A percentile compares a stretch with the other conserved stretches of the same genome.
Evolutionary conservation across 176 grass and related monocot genomes (phyloP).

Genomic region (Lolium multiflorum): DNA sequence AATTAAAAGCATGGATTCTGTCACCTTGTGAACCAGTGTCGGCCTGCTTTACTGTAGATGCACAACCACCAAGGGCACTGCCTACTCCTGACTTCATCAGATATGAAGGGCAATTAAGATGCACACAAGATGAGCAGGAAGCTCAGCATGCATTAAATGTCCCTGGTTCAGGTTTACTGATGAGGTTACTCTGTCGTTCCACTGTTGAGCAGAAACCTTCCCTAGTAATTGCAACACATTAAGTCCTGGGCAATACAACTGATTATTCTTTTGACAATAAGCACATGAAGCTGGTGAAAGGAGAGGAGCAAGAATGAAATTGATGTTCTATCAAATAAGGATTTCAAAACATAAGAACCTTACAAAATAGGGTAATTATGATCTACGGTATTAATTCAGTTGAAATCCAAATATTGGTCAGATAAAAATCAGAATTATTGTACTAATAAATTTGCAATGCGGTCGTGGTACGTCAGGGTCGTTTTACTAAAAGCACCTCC

Average conservation of each 20-base stretch:
- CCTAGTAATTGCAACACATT: slow-evolving; percentile 12
- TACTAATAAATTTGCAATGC: too few species aligned
- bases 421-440: neutral
- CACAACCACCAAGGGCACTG: neutral
- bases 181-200: slow-evolving; percentile 22
- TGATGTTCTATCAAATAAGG: slow-evolving; percentile 13
- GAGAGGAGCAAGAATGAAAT: neutral
- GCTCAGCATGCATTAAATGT: slow-evolving; percentile 41
- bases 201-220: slow-evolving; percentile 9
- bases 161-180: slow-evolving; percentile 30
- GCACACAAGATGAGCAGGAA: slow-evolving; percentile 22
- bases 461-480: too few species aligned
- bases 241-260: neutral
- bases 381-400: neutral
- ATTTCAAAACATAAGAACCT: neutral
- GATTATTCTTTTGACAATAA: slow-evolving; percentile 4
- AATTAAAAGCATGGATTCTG: slow-evolving; percentile 22
- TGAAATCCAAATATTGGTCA: slow-evolving; percentile 4
- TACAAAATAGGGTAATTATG: neutral
- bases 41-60: slow-evolving; percentile 27
- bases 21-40: slow-evolving; percentile 1
- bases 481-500: too few species aligned
- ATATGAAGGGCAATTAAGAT: slow-evolving; percentile 11
- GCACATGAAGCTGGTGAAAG: neutral
- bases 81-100: slow-evolving; percentile 19